Conservation (phyloP, 768 basidiomycete species). For the Dacryopinax primogenitus region DNA sequence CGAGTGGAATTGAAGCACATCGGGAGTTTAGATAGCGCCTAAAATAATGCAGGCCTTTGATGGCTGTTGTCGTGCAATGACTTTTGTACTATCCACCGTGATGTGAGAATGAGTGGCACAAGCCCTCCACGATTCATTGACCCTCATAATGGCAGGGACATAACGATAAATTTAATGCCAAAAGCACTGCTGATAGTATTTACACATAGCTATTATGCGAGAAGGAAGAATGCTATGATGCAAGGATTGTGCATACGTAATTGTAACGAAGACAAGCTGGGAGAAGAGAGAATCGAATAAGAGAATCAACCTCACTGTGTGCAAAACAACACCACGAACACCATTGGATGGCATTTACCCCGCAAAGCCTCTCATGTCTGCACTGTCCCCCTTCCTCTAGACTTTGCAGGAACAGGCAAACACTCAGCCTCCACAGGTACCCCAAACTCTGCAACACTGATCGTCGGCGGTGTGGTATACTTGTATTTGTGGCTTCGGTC, state of each 20-base stretch:
- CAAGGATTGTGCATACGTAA: background rate
- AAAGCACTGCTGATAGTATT: too few relatives aligned
- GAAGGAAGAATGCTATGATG: background rate
- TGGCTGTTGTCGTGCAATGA: background rate
- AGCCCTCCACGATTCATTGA: too few relatives aligned
- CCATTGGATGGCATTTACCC: background rate
- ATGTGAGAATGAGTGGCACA: too few relatives aligned
- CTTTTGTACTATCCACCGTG: too few relatives aligned
- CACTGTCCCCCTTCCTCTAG: background rate
- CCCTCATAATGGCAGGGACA: too few relatives aligned
- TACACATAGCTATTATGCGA: background rate
- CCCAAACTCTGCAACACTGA: background rate
- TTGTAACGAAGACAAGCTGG: background rate
- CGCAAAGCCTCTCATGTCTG: background rate
- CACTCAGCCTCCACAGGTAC: background rate
- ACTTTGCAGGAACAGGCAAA: background rate
- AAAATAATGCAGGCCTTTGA: background rate
- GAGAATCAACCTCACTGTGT: background rate
- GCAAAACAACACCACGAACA: background rate
- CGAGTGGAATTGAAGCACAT: slow-evolving; percentile 45
- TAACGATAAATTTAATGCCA: too few relatives aligned
- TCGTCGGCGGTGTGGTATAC: background rate
- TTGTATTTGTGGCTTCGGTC: slow-evolving; percentile 5
- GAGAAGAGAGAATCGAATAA: background rate
- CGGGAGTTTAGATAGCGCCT: background rate